Base-by-base conservation (phyloP, 2,329 filamentous ascomycete genomes). In the Ophiosphaerella herpotricha region DNA sequence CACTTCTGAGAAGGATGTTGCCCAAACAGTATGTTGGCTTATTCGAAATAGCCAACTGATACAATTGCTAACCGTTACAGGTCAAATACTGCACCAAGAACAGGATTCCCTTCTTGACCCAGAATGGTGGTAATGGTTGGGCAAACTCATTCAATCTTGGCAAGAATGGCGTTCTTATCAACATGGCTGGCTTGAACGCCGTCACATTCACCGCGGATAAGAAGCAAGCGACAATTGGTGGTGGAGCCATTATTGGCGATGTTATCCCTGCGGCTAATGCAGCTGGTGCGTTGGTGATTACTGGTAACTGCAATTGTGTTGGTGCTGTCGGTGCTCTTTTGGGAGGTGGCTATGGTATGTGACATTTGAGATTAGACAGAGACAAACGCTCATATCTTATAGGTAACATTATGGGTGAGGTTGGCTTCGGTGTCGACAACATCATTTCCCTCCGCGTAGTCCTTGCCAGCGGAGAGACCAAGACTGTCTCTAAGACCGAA, bases 381-480 rank as follows among this genome's bases (percentile, higher is more conserved):
- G 3, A 26, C 31, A 7, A 16, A 13, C 7, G 18, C 50, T 41
- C 11, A 55, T 16, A 39, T 7, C 21, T 4, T 13, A 16, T 43
- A 61, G 58, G 84, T 4, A 78, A 80, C 68, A 68, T 86, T 24
- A 78, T 77, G 40, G 79, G 81, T 1, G 68, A 74, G 23, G 70
- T 82, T 41, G 85, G 85, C 0, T 75, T 86, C 12, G 75, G 75
- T 1, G 77, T 82, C 39, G 81, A 83, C 63, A 79, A 78, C 52
- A 67, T 82, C 32, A 52, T 64, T 32, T 69, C 66, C 0, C 31
- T 63, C 16, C 60, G 60, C 4, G 58, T 69, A 5, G 59, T 66
- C 5, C 58, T 58, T 12, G 62, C 72, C 2, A 48, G 61, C 42
- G 71, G 70, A 5, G 49, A 57, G 2, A 49, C 73, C 24, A 51